phyloP scores from a whole-genome alignment of 805 yeast genomes.

The Sugiyamaella chiloensis region DNA sequence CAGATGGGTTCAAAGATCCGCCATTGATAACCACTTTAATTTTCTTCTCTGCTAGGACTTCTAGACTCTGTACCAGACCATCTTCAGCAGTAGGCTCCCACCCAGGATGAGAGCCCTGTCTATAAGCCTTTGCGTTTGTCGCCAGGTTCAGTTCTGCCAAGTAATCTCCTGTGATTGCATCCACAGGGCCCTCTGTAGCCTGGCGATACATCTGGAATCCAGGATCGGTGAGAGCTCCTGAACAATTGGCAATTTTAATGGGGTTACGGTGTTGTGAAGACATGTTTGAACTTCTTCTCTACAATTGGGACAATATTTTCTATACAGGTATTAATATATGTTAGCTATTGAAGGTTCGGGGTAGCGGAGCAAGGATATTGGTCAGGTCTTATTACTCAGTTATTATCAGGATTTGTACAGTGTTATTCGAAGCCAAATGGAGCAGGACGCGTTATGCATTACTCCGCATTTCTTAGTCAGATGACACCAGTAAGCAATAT shows the following conservation, averaged over 20 bases:
- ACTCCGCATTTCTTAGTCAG: too few species aligned
- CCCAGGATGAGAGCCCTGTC: not conserved
- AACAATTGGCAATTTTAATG: not conserved
- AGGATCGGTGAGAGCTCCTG: not conserved
- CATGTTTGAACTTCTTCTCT: too few species aligned
- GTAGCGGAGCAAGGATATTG: too few species aligned
- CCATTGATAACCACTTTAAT: not conserved
- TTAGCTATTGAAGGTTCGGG: too few species aligned
- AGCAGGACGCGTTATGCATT: too few species aligned
- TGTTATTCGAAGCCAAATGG: too few species aligned
- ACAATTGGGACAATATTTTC: too few species aligned
- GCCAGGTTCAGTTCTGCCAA: constrained; percentile 21
- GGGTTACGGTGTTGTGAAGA: too few species aligned
- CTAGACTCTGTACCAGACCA: not conserved
- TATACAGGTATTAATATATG: too few species aligned
- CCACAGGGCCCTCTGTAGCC: constrained; percentile 18
- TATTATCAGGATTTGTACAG: too few species aligned
- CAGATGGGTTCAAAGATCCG: not conserved
- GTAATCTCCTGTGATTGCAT: constrained; percentile 22
- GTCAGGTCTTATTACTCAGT: too few species aligned
- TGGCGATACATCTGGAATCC: constrained; percentile 6
- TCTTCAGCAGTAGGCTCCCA: not conserved
- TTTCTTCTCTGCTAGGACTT: not conserved
- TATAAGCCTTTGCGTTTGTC: not conserved
- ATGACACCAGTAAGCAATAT: too few species aligned